These are phyloP conservation scores for Dioscorea cayenensis DNA, from an alignment of 116 monocot species.

Conservation along the genomic window DNA sequence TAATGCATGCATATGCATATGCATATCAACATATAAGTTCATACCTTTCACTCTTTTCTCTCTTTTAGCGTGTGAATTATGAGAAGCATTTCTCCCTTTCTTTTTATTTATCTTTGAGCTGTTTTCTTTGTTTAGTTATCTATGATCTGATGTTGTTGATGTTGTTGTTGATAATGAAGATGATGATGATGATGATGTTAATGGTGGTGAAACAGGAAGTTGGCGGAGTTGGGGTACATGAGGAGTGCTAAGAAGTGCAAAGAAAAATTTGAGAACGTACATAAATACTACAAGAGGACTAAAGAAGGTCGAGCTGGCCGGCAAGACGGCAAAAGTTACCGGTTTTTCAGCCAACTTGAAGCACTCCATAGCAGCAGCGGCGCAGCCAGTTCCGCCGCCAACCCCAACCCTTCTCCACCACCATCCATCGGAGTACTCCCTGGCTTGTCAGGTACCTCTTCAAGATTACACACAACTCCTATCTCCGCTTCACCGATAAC, in stretches of 20 bases:
- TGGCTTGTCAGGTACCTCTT: neutral
- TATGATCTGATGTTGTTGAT: neutral
- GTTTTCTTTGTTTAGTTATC: neutral
- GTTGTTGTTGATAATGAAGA: neutral
- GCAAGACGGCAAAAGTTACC: constrained; percentile 96
- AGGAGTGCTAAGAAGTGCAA: constrained; percentile 94
- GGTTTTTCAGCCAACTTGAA: constrained; percentile 84
- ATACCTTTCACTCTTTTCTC: neutral
- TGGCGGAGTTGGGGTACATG: constrained; percentile 63
- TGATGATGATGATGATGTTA: neutral
- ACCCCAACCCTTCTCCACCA: neutral
- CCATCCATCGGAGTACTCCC: neutral
- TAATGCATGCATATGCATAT: no score
- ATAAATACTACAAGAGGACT: constrained; percentile 95
- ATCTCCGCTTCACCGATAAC: constrained; percentile 6
- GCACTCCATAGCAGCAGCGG: constrained; percentile 37
- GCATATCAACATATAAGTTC: no score
- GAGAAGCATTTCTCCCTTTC: neutral
- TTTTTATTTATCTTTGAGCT: neutral
- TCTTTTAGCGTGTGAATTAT: neutral
- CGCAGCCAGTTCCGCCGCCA: neutral
- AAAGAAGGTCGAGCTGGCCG: constrained; percentile 77
- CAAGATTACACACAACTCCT: constrained; percentile 5
- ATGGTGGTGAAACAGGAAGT: constrained; percentile 39
- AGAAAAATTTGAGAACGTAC: constrained; percentile 98